Evolutionary conservation across 345 rosid genomes (phyloP).

Genomic region (Boechera divaricarpa): DNA sequence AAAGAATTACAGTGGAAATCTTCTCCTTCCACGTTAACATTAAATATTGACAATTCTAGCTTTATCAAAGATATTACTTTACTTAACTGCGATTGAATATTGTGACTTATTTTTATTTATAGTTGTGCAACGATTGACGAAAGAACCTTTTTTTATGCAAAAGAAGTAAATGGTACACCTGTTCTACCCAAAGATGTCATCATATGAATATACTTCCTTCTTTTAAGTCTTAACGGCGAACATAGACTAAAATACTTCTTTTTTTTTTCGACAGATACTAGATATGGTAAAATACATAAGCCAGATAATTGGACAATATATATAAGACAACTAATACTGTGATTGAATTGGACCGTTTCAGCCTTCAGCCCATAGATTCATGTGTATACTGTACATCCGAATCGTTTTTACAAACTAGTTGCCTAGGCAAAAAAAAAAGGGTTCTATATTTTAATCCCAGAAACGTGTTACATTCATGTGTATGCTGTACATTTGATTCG

Average conservation of each 20-base stretch:
- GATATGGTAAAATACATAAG: conserved; percentile 16
- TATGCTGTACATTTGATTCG: not conserved
- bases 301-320: not conserved
- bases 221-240: not conserved
- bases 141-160: not conserved
- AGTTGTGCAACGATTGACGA: conserved; percentile 13
- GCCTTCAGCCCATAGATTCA: too few species aligned
- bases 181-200: conserved; percentile 24
- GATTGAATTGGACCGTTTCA: conserved; percentile 9
- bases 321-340: not conserved
- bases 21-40: conserved; percentile 31
- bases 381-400: not conserved
- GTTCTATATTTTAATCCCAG: not conserved
- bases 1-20: conserved; percentile 32
- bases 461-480: too few species aligned
- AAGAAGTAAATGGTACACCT: conserved; percentile 26
- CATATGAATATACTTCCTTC: conserved; percentile 26
- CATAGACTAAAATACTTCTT: not conserved
- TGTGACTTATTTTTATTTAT: not conserved
- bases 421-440: not conserved
- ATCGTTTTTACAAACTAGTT: not conserved
- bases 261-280: not conserved
- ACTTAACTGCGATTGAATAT: conserved; percentile 3
- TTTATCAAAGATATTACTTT: conserved; percentile 11
- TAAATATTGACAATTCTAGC: not conserved